Base-by-base conservation (phyloP, 2,329 filamentous ascomycete species). In the Hypocrella siamensis region DNA sequence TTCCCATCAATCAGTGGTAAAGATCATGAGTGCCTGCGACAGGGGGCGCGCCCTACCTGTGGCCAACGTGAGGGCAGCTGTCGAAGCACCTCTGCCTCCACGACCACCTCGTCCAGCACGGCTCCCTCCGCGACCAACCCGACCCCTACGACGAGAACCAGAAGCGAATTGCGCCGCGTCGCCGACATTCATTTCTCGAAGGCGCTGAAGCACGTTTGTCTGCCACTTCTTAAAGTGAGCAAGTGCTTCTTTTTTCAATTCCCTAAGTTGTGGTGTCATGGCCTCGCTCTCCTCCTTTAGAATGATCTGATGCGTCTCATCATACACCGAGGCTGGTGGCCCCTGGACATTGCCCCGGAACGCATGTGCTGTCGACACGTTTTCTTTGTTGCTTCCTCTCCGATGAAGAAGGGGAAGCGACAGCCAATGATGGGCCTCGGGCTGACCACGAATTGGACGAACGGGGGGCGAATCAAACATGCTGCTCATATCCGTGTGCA, bases 211-310 rank as follows among this genome's bases (percentile, higher is more conserved):
- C 8, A 93, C 70, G 10, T 63, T 61, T 5, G 72, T 65, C 44
- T 82, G 71, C 88, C 88, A 96, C 40, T 83, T 78, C 35, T 79
- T 74, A 48, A 88, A 93, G 47, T 78, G 75, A 6, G 65, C 57
- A 5, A 92, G 49, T 2, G 75, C 67, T 33, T 79, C 75, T 39
- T 69, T 73, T 57, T 75, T 85, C 43, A 85, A 54, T 43, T 82
- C 76, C 35, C 65, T 57, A 38, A 78, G 63, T 35, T 63, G 54
- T 4, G 59, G 53, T 21, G 53, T 57, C 34, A 61, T 56, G 16
- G 48, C 40, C 24, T 50, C 47, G 12, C 51, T 38, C 27, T 52
- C 49, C 22, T 53, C 46, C 22, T 54, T 51, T 14, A 50, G 43
- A 17, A 46, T 38, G 17, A 46, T 43, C n/a, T 46, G 37, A 27